phyloP scores from a whole-genome alignment of 352 stramenopile species.

The Thalassiosira exigua region DNA sequence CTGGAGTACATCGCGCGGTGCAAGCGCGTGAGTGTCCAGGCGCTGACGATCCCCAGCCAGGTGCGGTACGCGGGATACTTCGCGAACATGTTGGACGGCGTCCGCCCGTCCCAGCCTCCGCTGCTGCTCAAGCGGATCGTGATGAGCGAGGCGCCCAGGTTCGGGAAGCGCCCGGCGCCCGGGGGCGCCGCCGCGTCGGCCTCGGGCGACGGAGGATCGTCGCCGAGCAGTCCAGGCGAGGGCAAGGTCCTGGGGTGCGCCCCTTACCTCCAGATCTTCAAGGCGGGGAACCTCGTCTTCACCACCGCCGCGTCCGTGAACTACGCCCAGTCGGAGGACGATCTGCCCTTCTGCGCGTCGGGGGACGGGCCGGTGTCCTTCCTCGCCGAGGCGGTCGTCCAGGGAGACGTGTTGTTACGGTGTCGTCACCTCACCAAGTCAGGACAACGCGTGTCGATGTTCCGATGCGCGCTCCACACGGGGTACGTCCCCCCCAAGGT shows the following conservation, averaged over 20 bases:
- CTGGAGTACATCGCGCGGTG: conserved; percentile 92
- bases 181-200: too few species aligned
- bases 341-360: conserved; percentile 90
- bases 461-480: conserved; percentile 97
- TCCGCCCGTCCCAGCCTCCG: conserved; percentile 92
- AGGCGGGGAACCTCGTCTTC: conserved; percentile 94
- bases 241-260: conserved; percentile 90
- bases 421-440: conserved; percentile 91
- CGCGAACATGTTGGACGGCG: conserved; percentile 95
- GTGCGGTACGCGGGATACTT: conserved; percentile 97
- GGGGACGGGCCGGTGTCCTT: conserved; percentile 92
- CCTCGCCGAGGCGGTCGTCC: conserved; percentile 94
- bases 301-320: conserved; percentile 87
- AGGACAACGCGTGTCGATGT: conserved; percentile 93
- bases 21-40: conserved; percentile 89
- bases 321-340: conserved; percentile 84
- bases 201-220: background rate
- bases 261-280: conserved; percentile 98
- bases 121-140: conserved; percentile 94
- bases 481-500: conserved; percentile 96
- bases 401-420: conserved; percentile 95
- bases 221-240: background rate
- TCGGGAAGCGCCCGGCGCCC: conserved; percentile 63
- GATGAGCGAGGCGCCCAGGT: conserved; percentile 87
- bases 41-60: conserved; percentile 96